phyloP scores from a whole-genome alignment of 2,329 filamentous ascomycete species.

The Podosphaera fusca region DNA sequence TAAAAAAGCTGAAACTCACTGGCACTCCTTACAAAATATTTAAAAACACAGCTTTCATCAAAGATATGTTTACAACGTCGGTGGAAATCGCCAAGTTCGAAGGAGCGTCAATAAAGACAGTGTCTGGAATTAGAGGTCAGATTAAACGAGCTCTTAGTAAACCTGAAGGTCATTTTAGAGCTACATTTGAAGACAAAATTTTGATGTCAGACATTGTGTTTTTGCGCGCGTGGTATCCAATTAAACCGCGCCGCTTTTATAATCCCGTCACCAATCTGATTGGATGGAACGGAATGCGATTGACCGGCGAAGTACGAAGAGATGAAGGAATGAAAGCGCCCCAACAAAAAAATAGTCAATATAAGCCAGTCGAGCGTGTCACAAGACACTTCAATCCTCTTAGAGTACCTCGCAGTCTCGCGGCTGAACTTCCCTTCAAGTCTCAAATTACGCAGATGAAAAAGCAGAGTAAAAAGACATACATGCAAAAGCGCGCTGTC shows the following conservation, averaged over 20 bases:
- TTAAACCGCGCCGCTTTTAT: slow-evolving; percentile 90
- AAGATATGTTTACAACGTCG: slow-evolving; percentile 86
- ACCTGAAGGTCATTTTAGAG: slow-evolving; percentile 85
- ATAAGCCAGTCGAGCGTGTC: slow-evolving; percentile 44
- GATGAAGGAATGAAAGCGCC: slow-evolving; percentile 56
- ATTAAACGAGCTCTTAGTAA: slow-evolving; percentile 90
- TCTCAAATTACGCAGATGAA: slow-evolving; percentile 69
- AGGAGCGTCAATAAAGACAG: slow-evolving; percentile 83
- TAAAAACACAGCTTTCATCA: slow-evolving; percentile 97
- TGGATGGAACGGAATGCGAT: slow-evolving; percentile 76
- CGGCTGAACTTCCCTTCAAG: slow-evolving; percentile 73
- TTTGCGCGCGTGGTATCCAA: slow-evolving; percentile 85
- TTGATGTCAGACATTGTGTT: slow-evolving; percentile 93
- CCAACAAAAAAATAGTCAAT: slow-evolving; percentile 61
- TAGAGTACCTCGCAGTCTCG: slow-evolving; percentile 52
- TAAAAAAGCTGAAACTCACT: slow-evolving; percentile 97
- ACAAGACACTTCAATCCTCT: slow-evolving; percentile 56
- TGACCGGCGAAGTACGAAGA: slow-evolving; percentile 76
- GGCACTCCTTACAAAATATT: slow-evolving; percentile 92
- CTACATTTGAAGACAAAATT: slow-evolving; percentile 97
- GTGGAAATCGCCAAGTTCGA: slow-evolving; percentile 97
- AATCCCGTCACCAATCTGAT: slow-evolving; percentile 88
- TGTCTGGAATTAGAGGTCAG: slow-evolving; percentile 84
- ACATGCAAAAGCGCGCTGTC: slow-evolving; percentile 91
- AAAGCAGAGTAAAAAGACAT: slow-evolving; percentile 59